Evolutionary conservation across 208 protist species (phyloP).

Genomic region (Phytomonas francai): DNA sequence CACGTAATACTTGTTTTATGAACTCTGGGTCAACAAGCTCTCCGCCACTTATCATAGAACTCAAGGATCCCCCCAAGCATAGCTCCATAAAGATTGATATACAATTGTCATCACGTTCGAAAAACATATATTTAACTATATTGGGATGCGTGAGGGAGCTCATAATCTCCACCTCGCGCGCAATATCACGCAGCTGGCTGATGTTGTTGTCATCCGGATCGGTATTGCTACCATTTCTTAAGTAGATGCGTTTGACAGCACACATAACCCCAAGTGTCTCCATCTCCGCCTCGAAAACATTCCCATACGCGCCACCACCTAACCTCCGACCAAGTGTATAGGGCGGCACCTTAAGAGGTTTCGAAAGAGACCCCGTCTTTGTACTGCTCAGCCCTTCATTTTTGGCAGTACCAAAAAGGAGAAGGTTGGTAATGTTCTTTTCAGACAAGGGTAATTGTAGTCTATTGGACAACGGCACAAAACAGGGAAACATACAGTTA

Average conservation of each 20-base stretch:
- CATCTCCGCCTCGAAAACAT: slow-evolving; percentile 82
- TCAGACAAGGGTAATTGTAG: slow-evolving; percentile 38
- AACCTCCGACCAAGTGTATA: slow-evolving; percentile 73
- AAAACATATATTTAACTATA: slow-evolving; percentile 81
- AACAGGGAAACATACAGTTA: slow-evolving; percentile 12
- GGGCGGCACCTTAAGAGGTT: slow-evolving; percentile 35
- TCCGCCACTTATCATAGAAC: slow-evolving; percentile 40
- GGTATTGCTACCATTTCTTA: slow-evolving; percentile 27
- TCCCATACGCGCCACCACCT: slow-evolving; percentile 70
- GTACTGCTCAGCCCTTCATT: slow-evolving; percentile 28
- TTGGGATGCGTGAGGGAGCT: slow-evolving; percentile 70
- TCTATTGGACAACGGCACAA: slow-evolving; percentile 23
- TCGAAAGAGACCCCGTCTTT: slow-evolving; percentile 11
- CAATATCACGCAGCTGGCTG: slow-evolving; percentile 66
- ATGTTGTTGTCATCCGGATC: slow-evolving; percentile 11
- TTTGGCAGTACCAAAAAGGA: slow-evolving; percentile 42
- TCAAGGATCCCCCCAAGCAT: slow-evolving; percentile 67
- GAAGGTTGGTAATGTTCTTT: slow-evolving; percentile 27
- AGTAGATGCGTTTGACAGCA: slow-evolving; percentile 82
- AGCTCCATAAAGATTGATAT: slow-evolving; percentile 89
- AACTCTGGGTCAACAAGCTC: slow-evolving; percentile 25
- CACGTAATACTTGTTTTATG: slow-evolving; percentile 49
- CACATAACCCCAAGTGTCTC: slow-evolving; percentile 48
- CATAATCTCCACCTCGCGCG: slow-evolving; percentile 80
- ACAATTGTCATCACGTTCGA: slow-evolving; percentile 65